Conservation (phyloP, 495 filamentous ascomycete species). For the Talaromyces liani region DNA sequence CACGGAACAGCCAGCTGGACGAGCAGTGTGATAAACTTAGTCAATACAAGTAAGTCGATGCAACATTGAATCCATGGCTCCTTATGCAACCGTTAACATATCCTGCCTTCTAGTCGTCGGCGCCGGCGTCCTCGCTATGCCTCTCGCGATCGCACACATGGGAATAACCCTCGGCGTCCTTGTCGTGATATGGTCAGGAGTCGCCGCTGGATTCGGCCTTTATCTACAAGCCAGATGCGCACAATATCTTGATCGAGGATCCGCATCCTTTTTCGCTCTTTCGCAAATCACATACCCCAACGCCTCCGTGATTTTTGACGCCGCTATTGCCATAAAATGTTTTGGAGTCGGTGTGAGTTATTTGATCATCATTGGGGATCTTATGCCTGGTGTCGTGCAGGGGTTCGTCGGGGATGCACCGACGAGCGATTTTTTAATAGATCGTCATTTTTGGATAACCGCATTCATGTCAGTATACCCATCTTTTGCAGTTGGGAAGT, state of each 20-base stretch:
- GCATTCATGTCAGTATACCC: slow-evolving; percentile 68
- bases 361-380: slow-evolving; percentile 94
- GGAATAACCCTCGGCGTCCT: slow-evolving; percentile 74
- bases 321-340: slow-evolving; percentile 94
- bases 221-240: slow-evolving; percentile 93
- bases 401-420: slow-evolving; percentile 60
- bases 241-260: slow-evolving; percentile 80
- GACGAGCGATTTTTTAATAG: slow-evolving; percentile 63
- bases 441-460: slow-evolving; percentile 97
- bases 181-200: slow-evolving; percentile 84
- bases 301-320: slow-evolving; percentile 91
- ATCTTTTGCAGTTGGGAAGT: not conserved
- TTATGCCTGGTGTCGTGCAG: slow-evolving; percentile 90
- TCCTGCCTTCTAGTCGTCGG: slow-evolving; percentile 60
- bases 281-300: slow-evolving; percentile 96
- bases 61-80: slow-evolving; percentile 22
- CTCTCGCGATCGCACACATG: slow-evolving; percentile 85
- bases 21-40: slow-evolving; percentile 86
- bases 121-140: slow-evolving; percentile 92
- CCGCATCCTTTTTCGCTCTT: slow-evolving; percentile 79
- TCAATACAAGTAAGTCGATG: slow-evolving; percentile 72
- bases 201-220: slow-evolving; percentile 83
- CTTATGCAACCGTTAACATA: not conserved
- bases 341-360: slow-evolving; percentile 96
- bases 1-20: slow-evolving; percentile 77